Evolutionary conservation across 305 asterid genomes (phyloP).

Genomic region (Galium porrigens): DNA sequence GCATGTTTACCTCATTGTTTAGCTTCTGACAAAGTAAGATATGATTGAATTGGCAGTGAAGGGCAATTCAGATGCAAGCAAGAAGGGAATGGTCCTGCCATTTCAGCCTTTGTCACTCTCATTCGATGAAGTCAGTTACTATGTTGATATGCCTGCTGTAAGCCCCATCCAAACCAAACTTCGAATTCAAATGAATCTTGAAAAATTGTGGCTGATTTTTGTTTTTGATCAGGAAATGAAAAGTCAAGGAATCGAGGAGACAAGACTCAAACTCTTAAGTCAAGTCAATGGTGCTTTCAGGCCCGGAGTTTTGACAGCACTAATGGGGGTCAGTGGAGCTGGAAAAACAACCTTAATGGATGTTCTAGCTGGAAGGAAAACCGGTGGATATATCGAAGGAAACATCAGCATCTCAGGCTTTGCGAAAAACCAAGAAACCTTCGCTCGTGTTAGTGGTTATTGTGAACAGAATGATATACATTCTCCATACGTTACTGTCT

Average conservation of each 20-base stretch:
- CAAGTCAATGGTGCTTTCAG: constrained; percentile 80
- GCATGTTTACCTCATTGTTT: background rate
- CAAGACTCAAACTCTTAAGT: constrained; percentile 58
- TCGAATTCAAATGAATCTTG: background rate
- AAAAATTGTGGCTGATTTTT: constrained; percentile 1
- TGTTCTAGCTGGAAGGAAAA: constrained; percentile 87
- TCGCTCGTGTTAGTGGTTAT: constrained; percentile 84
- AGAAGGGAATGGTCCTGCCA: constrained; percentile 83
- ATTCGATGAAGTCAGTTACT: constrained; percentile 69
- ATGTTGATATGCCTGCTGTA: constrained; percentile 79
- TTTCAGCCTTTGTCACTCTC: constrained; percentile 70
- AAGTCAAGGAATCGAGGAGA: constrained; percentile 50
- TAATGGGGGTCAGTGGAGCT: constrained; percentile 92
- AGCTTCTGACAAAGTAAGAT: constrained; percentile 8
- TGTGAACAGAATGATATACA: constrained; percentile 92
- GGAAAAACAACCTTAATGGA: constrained; percentile 98
- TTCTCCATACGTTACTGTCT: constrained; percentile 75
- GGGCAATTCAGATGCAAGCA: constrained; percentile 21
- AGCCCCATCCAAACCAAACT: constrained; percentile 1
- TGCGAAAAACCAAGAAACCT: constrained; percentile 76
- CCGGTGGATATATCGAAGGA: constrained; percentile 82
- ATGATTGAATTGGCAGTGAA: constrained; percentile 28
- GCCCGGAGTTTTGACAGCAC: constrained; percentile 84
- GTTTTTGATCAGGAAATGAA: constrained; percentile 53
- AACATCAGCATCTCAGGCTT: constrained; percentile 63